Conservation (phyloP, 371 early-diverging fungal genomes). For the Apophysomyces trapeziformis region DNA sequence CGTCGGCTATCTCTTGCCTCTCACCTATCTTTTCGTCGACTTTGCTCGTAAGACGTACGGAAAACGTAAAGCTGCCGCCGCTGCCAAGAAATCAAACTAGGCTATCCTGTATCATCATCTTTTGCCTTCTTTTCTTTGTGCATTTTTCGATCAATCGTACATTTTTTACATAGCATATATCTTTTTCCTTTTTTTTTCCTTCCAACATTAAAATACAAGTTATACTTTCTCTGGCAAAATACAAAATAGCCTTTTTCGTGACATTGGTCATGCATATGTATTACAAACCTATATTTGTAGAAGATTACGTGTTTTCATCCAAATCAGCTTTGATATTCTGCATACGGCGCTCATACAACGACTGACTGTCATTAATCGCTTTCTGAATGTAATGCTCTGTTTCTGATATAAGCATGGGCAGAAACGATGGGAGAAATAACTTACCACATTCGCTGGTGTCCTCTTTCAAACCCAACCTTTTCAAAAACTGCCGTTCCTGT, state of each 20-base stretch:
- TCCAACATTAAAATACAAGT: background rate
- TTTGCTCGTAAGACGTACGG: slow-evolving; percentile 76
- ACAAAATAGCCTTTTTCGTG: background rate
- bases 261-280: background rate
- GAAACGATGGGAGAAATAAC: background rate
- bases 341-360: background rate
- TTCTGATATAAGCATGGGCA: background rate
- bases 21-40: slow-evolving; percentile 79
- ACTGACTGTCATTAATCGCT: background rate
- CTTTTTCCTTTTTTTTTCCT: background rate
- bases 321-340: slow-evolving; percentile 1
- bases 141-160: slow-evolving; percentile 8
- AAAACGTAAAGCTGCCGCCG: slow-evolving; percentile 37
- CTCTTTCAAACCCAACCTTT: background rate
- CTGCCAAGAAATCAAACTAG: slow-evolving; percentile 60
- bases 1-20: slow-evolving; percentile 78
- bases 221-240: background rate
- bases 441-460: slow-evolving; percentile 17
- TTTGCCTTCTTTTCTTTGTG: background rate
- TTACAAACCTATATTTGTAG: background rate
- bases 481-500: slow-evolving; percentile 16
- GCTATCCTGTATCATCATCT: background rate
- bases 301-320: background rate
- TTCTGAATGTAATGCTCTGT: background rate
- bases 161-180: slow-evolving; percentile 5